phyloP scores from a whole-genome alignment of 2,329 filamentous ascomycete species.

The Orbilia ellipsospora region DNA sequence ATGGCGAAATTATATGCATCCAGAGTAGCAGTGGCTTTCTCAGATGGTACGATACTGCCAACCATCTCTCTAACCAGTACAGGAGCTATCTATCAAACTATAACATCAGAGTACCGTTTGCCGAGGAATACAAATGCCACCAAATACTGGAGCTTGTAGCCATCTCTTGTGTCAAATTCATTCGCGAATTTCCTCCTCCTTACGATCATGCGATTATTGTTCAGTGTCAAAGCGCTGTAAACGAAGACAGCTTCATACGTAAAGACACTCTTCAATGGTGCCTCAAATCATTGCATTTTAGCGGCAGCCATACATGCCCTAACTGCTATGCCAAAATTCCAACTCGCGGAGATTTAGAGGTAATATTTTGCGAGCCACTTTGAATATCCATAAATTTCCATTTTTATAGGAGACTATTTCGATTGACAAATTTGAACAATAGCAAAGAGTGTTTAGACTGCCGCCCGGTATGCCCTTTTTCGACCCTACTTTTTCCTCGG shows the following conservation, averaged over 20 bases:
- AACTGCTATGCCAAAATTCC: not conserved
- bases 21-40: no score
- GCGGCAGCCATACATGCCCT: not conserved
- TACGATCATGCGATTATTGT: no score
- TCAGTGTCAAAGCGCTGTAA: no score
- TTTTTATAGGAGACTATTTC: not conserved
- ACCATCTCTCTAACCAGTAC: no score
- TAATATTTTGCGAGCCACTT: not conserved
- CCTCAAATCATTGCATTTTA: not conserved
- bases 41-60: no score
- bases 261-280: not conserved
- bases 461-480: not conserved
- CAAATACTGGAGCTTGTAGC: not conserved
- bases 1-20: no score
- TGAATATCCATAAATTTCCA: not conserved
- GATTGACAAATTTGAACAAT: not conserved
- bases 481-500: not conserved
- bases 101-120: not conserved
- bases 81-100: no score
- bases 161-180: not conserved
- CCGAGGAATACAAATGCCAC: not conserved
- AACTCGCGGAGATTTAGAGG: not conserved
- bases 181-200: no score
- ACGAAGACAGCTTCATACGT: no score
- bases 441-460: not conserved